phyloP scores from a whole-genome alignment of 345 rosid genomes.

The Euphorbia lathyris region DNA sequence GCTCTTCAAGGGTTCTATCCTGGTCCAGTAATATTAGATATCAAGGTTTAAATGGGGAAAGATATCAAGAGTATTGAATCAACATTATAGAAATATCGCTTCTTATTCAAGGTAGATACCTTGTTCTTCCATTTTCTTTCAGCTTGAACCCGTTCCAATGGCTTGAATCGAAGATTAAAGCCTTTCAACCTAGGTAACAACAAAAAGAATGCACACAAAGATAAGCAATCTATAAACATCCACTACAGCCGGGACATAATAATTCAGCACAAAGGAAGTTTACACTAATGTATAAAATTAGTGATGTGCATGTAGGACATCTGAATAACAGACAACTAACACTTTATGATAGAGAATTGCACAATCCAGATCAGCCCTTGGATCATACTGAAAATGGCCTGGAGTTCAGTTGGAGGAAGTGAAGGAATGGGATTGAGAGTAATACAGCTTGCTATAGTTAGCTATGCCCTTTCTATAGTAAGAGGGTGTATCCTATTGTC shows the following conservation, averaged over 20 bases:
- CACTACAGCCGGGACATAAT: not conserved
- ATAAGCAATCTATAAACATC: not conserved
- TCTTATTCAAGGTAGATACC: constrained; percentile 35
- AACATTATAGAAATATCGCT: not conserved
- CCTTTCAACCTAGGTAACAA: constrained; percentile 70
- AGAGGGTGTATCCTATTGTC: too few species aligned
- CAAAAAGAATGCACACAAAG: not conserved
- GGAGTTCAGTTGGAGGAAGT: too few species aligned
- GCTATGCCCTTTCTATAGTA: too few species aligned
- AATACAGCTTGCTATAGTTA: too few species aligned
- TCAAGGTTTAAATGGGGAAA: too few species aligned
- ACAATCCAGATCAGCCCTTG: too few species aligned
- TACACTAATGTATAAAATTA: too few species aligned
- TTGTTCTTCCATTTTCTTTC: constrained; percentile 61
- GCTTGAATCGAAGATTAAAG: constrained; percentile 47
- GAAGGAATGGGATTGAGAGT: too few species aligned
- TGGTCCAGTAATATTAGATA: constrained; percentile 15
- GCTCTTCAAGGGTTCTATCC: constrained; percentile 90
- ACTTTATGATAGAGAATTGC: too few species aligned
- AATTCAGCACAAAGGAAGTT: not conserved
- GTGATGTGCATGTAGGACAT: too few species aligned
- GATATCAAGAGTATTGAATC: not conserved
- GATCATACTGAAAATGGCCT: too few species aligned
- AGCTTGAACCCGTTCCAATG: constrained; percentile 58
- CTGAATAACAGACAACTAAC: too few species aligned